These are phyloP conservation scores for Fennellomyces sp. DNA, from an alignment of 371 early-diverging fungal species.

Conservation along the genomic window DNA sequence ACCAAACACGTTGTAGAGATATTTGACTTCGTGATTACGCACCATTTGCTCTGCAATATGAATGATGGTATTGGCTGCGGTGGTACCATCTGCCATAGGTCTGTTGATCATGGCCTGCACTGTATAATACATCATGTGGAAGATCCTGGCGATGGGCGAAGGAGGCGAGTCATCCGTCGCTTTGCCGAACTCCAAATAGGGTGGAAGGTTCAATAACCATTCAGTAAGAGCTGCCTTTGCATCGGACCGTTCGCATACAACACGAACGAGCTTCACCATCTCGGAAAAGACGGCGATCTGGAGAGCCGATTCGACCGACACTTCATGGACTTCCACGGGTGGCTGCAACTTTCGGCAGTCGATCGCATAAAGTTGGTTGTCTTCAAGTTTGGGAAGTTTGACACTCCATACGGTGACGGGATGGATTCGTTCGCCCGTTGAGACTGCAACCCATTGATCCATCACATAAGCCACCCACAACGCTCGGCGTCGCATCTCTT, in stretches of 20 bases:
- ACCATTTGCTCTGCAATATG: constrained; percentile 46
- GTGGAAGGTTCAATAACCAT: constrained; percentile 43
- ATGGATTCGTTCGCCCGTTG: constrained; percentile 14
- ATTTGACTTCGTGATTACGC: constrained; percentile 21
- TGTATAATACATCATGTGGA: constrained; percentile 46
- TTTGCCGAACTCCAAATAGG: constrained; percentile 35
- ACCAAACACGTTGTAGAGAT: constrained; percentile 29
- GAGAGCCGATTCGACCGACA: constrained; percentile 20
- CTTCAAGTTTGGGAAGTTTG: constrained; percentile 43
- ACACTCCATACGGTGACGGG: constrained; percentile 18
- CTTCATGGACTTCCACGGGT: background rate
- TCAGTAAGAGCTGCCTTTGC: constrained; percentile 22
- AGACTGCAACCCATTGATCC: constrained; percentile 39
- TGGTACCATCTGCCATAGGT: constrained; percentile 10
- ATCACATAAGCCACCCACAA: constrained; percentile 45
- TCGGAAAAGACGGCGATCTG: constrained; percentile 39
- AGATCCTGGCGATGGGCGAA: constrained; percentile 36
- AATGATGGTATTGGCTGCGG: constrained; percentile 41
- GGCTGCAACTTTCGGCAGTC: constrained; percentile 11
- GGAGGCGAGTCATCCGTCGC: constrained; percentile 23
- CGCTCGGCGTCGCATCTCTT: constrained; percentile 42
- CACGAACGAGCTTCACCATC: constrained; percentile 36
- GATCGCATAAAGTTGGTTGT: constrained; percentile 33
- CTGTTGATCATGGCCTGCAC: constrained; percentile 21
- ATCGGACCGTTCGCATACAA: constrained; percentile 7